Evolutionary conservation across 345 rosid genomes (phyloP).

Genomic region (Zanthoxylum bungeanum): DNA sequence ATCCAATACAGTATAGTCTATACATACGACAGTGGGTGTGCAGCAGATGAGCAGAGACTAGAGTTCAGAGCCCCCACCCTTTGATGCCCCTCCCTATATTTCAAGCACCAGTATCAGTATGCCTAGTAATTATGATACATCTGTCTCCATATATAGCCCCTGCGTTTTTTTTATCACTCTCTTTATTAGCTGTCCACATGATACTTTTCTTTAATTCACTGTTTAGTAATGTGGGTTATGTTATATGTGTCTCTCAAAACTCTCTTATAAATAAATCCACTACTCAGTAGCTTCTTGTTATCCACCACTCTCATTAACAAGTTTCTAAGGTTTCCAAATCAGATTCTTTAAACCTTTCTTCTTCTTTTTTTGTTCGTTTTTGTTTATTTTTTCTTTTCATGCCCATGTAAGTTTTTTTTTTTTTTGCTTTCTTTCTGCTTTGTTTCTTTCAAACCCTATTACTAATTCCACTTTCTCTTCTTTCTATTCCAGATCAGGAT

Average conservation of each 20-base stretch:
- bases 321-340: neutral
- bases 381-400: constrained; percentile 39
- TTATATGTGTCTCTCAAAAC: constrained; percentile 6
- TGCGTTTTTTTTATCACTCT: too few species aligned
- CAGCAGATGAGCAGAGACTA: neutral
- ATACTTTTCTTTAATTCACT: constrained; percentile 30
- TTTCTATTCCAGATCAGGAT: neutral
- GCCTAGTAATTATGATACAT: constrained; percentile 33
- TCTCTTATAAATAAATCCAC: constrained; percentile 3
- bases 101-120: constrained; percentile 36
- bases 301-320: too few species aligned
- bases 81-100: constrained; percentile 30
- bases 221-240: constrained; percentile 11
- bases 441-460: neutral
- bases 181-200: constrained; percentile 48
- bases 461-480: neutral
- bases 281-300: too few species aligned
- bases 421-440: neutral
- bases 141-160: constrained; percentile 25
- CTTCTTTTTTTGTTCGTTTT: neutral
- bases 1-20: neutral
- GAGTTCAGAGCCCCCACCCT: constrained; percentile 16
- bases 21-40: neutral
- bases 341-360: neutral
- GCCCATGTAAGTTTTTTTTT: neutral